Evolutionary conservation across 495 filamentous ascomycete genomes (phyloP).

Genomic region (Parmelia sp.): DNA sequence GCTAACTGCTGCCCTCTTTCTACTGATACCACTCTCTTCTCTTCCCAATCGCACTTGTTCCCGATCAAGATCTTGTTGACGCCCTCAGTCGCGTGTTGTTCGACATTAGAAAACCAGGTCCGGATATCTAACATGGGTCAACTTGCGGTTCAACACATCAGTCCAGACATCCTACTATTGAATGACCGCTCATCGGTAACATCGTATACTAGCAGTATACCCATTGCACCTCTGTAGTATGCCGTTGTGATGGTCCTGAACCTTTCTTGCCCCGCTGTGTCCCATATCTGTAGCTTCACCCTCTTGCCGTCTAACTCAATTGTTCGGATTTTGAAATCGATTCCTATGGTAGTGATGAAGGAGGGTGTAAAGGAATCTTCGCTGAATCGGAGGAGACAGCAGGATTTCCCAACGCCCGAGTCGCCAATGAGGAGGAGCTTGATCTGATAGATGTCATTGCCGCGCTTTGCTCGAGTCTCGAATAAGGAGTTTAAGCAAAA

Average conservation of each 20-base stretch:
- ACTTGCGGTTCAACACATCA: constrained; percentile 3
- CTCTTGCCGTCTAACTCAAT: constrained; percentile 98
- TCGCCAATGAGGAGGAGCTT: constrained; percentile 98
- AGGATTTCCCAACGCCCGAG: constrained; percentile 96
- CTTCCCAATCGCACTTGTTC: constrained; percentile 99
- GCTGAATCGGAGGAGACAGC: constrained; percentile 95
- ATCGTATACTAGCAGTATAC: constrained; percentile 95
- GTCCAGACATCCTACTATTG: constrained; percentile 64
- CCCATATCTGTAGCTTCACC: constrained; percentile 99
- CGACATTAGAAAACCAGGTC: constrained; percentile 98
- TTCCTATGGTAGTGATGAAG: constrained; percentile 99
- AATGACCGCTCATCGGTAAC: constrained; percentile 97
- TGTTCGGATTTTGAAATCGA: constrained; percentile 99
- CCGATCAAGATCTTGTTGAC: constrained; percentile 99
- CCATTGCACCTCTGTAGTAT: constrained; percentile 98
- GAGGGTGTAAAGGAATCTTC: constrained; percentile 98
- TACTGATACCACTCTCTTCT: constrained; percentile 89
- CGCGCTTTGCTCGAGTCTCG: neutral
- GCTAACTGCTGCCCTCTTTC: constrained; percentile 90
- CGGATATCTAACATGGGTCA: constrained; percentile 67
- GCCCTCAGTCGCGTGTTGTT: constrained; percentile 97
- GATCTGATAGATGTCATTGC: constrained; percentile 54
- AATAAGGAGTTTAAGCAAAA: neutral
- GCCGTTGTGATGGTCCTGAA: constrained; percentile 98
- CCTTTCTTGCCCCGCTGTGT: constrained; percentile 94